Base-by-base conservation (phyloP, 2,329 filamentous ascomycete genomes). In the Colletotrichum sp. region DNA sequence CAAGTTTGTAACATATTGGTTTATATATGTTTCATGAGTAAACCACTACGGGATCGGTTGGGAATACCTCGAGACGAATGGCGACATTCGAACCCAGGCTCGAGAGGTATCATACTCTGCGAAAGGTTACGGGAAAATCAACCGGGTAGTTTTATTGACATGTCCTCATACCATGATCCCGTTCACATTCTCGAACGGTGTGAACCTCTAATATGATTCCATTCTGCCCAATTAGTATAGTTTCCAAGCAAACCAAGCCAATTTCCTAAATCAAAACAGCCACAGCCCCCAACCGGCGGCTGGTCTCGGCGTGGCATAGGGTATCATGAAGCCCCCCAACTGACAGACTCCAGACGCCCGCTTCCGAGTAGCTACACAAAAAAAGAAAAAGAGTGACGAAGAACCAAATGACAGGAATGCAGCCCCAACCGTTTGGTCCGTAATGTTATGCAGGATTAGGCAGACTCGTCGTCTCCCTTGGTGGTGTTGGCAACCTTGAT, bases 291-390 rank as follows among this genome's bases (percentile, higher is more conserved):
- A 71, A 62, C 64, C 30, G 64, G 38, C 36, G 36, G 28, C 63
- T 62, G 38, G 63, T 69, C 70, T 62, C 63, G 64, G 70, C 38
- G 38, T 73, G 24, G 65, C 65, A 59, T 18, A 69, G 36, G 55
- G 63, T 73, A 69, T 73, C 55, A 62, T 68, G 56, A 69, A 69
- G 64, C 63, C 70, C 55, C 69, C 28, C 70, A 69, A 69, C 70
- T 69, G 56, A 62, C 64, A 73, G 70, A 69, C 70, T 69, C 63
- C 64, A 73, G 63, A 69, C 70, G 70, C 64, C 70, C 56, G 64
- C 64, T 62, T 62, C 70, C 55, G 55, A 73, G 64, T 69, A 62
- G 55, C 64, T 69, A 62, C n/a, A 62, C 21, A 68, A 24, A 36
- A 36, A 18, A 61, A 1, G 16, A 36, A 34, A 52, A 61, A 4